phyloP scores from a whole-genome alignment of 108 stramenopile species.

The Nannochloropsis gaditana region DNA sequence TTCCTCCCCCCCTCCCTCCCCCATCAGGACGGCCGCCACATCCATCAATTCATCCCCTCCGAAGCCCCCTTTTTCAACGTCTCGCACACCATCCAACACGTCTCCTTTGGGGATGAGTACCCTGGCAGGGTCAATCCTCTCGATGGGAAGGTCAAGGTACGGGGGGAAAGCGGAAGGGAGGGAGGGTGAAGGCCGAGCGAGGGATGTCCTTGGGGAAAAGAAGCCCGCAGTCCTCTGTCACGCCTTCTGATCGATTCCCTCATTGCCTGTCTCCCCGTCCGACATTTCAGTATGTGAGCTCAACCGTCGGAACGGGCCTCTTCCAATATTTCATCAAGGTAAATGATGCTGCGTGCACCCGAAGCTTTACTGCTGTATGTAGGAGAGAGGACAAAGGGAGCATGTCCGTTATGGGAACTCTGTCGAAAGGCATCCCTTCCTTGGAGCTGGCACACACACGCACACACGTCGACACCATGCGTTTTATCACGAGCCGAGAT shows the following conservation, averaged over 20 bases:
- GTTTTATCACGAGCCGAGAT: conserved; percentile 10
- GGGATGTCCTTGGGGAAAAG: not conserved
- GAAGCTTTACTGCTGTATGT: no score
- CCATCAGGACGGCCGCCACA: conserved; percentile 72
- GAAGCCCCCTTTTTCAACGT: conserved; percentile 85
- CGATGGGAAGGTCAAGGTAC: conserved; percentile 24
- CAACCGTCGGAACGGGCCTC: conserved; percentile 68
- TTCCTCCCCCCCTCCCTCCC: not conserved
- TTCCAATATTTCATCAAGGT: conserved; percentile 93
- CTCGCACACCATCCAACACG: conserved; percentile 79
- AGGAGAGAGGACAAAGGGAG: no score
- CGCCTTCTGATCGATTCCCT: not conserved
- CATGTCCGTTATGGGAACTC: no score
- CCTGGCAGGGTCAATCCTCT: conserved; percentile 31
- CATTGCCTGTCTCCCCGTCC: not conserved
- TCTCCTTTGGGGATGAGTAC: conserved; percentile 68
- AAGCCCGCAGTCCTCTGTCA: not conserved
- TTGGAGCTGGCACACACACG: no score
- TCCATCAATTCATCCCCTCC: conserved; percentile 59
- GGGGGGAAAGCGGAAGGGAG: conserved; percentile 46
- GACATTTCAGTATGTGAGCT: not conserved
- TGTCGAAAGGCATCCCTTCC: no score
- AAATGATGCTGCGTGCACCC: not conserved
- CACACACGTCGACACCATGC: conserved; percentile 27
- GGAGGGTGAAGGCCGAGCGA: not conserved